A percentile compares a stretch with the other conserved stretches of the same genome.
These are phyloP conservation scores for Abrus pulchellus DNA, from an alignment of 306 rosid species.

Conservation along the genomic window DNA sequence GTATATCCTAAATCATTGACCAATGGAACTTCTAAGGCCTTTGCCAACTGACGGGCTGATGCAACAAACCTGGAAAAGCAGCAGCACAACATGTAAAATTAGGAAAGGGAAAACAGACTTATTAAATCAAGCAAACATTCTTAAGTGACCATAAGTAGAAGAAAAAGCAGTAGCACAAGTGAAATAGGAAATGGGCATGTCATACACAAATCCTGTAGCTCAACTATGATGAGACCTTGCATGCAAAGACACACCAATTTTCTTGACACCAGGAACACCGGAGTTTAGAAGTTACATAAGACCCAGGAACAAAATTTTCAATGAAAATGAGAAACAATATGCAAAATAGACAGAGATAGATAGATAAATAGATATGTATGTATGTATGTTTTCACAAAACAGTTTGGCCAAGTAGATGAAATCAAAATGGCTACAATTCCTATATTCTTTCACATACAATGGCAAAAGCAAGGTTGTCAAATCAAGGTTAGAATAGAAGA, in stretches of 20 bases:
- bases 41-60: constrained; percentile 89
- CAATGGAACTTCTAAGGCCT: constrained; percentile 96
- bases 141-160: constrained; percentile 19
- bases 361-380: too few relatives aligned
- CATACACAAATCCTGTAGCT: neutral
- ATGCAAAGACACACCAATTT: neutral
- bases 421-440: constrained; percentile 1
- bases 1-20: constrained; percentile 99
- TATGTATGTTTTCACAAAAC: neutral
- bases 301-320: too few relatives aligned
- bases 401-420: neutral
- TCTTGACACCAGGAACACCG: neutral
- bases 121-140: neutral
- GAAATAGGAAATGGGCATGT: constrained; percentile 15
- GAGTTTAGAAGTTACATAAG: neutral
- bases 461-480: too few relatives aligned
- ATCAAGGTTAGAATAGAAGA: too few relatives aligned
- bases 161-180: neutral
- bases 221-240: neutral
- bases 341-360: too few relatives aligned
- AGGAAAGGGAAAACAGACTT: neutral
- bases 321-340: too few relatives aligned
- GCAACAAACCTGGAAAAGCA: constrained; percentile 80
- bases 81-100: constrained; percentile 31
- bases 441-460: neutral